phyloP scores from a whole-genome alignment of 352 stramenopile genomes.

The Phytophthora citrophthora region DNA sequence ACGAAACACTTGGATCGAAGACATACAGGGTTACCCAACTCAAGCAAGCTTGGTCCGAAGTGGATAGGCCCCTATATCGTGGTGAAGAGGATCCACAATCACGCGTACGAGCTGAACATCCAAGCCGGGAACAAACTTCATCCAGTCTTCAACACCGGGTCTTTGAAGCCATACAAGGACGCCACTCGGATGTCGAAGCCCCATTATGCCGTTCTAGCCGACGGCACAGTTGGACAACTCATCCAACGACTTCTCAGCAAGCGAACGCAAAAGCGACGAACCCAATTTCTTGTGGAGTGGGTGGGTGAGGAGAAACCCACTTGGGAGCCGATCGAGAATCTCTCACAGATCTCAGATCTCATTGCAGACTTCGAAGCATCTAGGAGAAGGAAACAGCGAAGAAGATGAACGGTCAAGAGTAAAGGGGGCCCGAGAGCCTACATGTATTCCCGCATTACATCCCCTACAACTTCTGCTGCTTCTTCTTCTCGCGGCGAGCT shows the following conservation, averaged over 20 bases:
- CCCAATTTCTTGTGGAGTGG: conserved; percentile 16
- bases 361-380: conserved; percentile 12
- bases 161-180: conserved; percentile 17
- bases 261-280: not conserved
- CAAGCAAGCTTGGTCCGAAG: conserved; percentile 22
- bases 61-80: conserved; percentile 19
- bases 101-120: conserved; percentile 31
- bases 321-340: not conserved
- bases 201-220: conserved; percentile 6
- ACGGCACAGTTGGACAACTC: conserved; percentile 13
- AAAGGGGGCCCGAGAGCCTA: too few relatives aligned
- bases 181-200: not conserved
- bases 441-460: too few relatives aligned
- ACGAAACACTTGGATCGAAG: conserved; percentile 20
- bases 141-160: conserved; percentile 17
- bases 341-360: conserved; percentile 5
- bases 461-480: too few relatives aligned
- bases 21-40: conserved; percentile 19
- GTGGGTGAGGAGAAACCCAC: too few relatives aligned
- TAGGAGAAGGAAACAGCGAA: not conserved
- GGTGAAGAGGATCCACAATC: conserved; percentile 16
- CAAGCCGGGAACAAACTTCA: conserved; percentile 19
- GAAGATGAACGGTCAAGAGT: too few relatives aligned
- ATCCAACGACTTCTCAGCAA: conserved; percentile 1
- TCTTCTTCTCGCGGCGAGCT: too few relatives aligned